phyloP scores from a whole-genome alignment of 805 yeast genomes.

The Myxozyma vanderwaltii region DNA sequence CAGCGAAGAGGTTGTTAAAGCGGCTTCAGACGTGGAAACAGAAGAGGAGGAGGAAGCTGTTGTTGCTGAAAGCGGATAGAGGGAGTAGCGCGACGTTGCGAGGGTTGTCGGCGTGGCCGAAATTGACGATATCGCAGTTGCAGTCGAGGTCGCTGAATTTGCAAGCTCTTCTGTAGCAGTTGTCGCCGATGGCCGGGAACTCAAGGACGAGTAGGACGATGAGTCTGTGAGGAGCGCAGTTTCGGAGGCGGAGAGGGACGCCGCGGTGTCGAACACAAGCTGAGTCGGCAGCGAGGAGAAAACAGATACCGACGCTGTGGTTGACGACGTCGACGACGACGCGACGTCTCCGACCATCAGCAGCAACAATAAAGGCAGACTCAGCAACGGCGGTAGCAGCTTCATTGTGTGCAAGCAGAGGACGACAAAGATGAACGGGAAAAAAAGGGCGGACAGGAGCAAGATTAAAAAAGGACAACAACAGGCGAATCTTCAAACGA shows the following conservation, averaged over 20 bases:
- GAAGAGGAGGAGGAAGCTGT: background rate
- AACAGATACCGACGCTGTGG: background rate
- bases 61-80: background rate
- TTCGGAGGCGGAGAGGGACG: too few relatives aligned
- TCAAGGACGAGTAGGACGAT: background rate
- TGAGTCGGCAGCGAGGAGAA: conserved; percentile 13
- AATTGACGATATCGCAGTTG: too few relatives aligned
- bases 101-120: background rate
- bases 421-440: background rate
- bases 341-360: background rate
- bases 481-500: background rate
- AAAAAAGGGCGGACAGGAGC: background rate
- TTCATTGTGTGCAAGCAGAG: background rate
- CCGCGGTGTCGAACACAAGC: conserved; percentile 5
- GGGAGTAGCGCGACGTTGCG: background rate
- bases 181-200: background rate
- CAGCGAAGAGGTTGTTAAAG: background rate
- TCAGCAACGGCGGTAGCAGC: background rate
- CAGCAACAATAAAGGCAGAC: background rate
- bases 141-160: too few relatives aligned
- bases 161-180: too few relatives aligned
- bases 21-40: background rate
- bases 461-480: background rate
- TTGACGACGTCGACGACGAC: background rate
- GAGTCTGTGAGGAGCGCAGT: background rate